These are phyloP conservation scores for Alternaria dauci DNA, from an alignment of 2,329 filamentous ascomycete genomes.

Conservation along the genomic window DNA sequence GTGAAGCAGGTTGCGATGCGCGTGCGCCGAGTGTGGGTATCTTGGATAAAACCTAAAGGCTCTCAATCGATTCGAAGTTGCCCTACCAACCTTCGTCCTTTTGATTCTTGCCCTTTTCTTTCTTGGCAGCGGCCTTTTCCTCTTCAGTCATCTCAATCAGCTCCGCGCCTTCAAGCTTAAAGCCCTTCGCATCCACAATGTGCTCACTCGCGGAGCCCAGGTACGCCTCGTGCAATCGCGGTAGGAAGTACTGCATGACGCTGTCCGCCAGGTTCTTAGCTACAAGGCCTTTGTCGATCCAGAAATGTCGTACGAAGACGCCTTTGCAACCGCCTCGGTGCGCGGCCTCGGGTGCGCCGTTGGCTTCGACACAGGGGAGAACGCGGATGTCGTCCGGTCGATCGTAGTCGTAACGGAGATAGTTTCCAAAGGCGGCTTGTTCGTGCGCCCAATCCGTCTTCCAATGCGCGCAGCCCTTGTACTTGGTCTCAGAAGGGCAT, in stretches of 20 bases:
- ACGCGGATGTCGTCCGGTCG: slow-evolving; percentile 50
- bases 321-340: slow-evolving; percentile 48
- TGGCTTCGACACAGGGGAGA: slow-evolving; percentile 51
- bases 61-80: neutral
- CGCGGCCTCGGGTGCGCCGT: slow-evolving; percentile 48
- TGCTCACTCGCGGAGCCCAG: slow-evolving; percentile 38
- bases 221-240: slow-evolving; percentile 45
- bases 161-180: slow-evolving; percentile 44
- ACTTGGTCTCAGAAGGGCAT: slow-evolving; percentile 47
- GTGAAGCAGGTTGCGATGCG: neutral
- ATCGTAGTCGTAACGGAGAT: slow-evolving; percentile 50
- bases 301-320: slow-evolving; percentile 51
- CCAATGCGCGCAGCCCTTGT: slow-evolving; percentile 48
- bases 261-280: slow-evolving; percentile 43
- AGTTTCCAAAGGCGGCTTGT: slow-evolving; percentile 52
- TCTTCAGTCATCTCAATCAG: slow-evolving; percentile 42
- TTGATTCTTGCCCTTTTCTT: slow-evolving; percentile 40
- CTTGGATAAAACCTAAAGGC: neutral
- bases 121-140: slow-evolving; percentile 39
- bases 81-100: slow-evolving; percentile 47
- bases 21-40: neutral
- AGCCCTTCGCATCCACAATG: slow-evolving; percentile 48
- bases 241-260: slow-evolving; percentile 51
- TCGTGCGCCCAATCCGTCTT: slow-evolving; percentile 50
- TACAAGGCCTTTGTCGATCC: slow-evolving; percentile 48